Base-by-base conservation (phyloP, 2,329 filamentous ascomycete species). In the Knufia petricola region DNA sequence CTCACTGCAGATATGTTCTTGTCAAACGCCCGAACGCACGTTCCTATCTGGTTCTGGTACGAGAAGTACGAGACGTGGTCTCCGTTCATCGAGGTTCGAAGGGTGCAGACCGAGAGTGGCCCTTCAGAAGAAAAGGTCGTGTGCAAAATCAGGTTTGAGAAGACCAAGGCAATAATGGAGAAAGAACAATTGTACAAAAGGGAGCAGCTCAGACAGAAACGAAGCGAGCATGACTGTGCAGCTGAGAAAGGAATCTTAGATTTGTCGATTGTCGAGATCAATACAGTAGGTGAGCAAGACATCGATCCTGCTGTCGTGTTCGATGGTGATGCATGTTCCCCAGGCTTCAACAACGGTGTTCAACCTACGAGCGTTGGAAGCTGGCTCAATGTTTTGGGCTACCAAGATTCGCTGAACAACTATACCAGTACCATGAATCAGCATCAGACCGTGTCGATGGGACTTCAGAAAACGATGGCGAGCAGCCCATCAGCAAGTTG, bases 331-430 rank as follows among this genome's bases (percentile, higher is more conserved):
- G 44, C 23, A 28, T 24, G 7, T 4, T 38, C 30, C 7, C 20
- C 20, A 17, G 34, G 28, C 13, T 28, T 13, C 19, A 20, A 28
- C 12, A 19, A 47, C 21, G 20, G 32, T 4, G 34, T 20, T 26
- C n/a, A 37, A 26, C 31, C 32, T 9, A 26, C 12, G 21, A 19
- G n/a, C 17, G 17, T 39, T 12, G 44, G 19, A 4, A 47, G 32
- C 24, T 47, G 44, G 44, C 23, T 47, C 6, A 32, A 47, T 47
- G 38, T 19, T 4, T 47, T 32, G 32, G 44, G 44, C 9, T 47
- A 17, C 30, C 19, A 38, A 17, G n/a, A 47, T 4, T 47, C 32
- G 44, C 13, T 30, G 9, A 24, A 32, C 3, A 19, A 24, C 10
- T 8, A 41, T 46, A 7, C 4, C 20, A 24, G n/a, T n/a, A 46